Evolutionary conservation across 2,329 filamentous ascomycete genomes (phyloP), one percentile per base, ranked within the genome.

Genomic region (Epichloe festucae): DNA sequence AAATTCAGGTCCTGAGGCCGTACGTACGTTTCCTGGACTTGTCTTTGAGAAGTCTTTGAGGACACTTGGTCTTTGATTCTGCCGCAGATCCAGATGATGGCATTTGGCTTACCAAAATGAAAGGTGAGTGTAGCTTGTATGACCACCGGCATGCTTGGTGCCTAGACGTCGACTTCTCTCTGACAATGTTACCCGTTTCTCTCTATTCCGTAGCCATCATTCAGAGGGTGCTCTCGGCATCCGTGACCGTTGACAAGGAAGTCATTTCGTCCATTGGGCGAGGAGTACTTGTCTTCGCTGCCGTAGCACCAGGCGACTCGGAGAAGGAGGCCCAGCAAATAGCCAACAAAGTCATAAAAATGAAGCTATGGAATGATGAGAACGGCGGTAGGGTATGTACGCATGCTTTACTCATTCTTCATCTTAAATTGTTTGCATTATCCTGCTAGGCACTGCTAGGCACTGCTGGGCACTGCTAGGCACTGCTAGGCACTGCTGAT

Each of bases 141-240:
- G 42, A 23, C 42, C 23, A 8, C 42, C 42, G 34, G 27, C 27
- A 45, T 31, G 17, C 15, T 8, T 27, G 19, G 12, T 49, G 19
- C n/a, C 10, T 3, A 12, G n/a, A n/a, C 49, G 54, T 48, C 50
- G 35, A 23, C 17, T 42, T 15, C 11, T 34, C 11, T 43, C 39
- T 48, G 34, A 43, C 17, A 10, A 46, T 23, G 8, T 21, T 5
- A 3, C 21, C 7, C 4, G 14, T 19, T 45, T 14, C 21, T 41
- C 10, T 40, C 8, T 34, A 10, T 21, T 35, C 53, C 54, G 50
- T 63, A 96, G 93, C 89, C 50, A 87, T 98, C 54, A 73, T 97
- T 50, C 93, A 98, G 70, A 81, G 93, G 58, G 93, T 98, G 49
- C 81, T 95, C 54, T 97, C 90, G 43, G 91, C 91, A 54, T 96